Percentiles rank a stretch among this genome's conserved stretches.
These are phyloP conservation scores for Ichthyophthirius multifiliis DNA, from an alignment of 169 alveolate genomes.

Conservation along the genomic window DNA sequence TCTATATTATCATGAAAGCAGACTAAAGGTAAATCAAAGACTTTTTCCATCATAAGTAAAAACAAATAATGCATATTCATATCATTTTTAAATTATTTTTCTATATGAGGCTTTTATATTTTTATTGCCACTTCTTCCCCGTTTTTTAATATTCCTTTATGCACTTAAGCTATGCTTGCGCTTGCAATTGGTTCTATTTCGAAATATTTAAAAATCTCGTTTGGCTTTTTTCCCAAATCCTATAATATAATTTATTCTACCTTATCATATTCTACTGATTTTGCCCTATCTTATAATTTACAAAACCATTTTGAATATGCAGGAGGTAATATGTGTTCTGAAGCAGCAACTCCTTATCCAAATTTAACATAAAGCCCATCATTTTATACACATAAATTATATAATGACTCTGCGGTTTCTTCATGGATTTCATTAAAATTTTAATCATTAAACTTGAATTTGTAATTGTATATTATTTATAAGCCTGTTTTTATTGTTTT, in stretches of 20 bases:
- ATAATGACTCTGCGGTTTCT: constrained; percentile 17
- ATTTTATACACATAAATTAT: constrained; percentile 25
- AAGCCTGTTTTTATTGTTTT: constrained; percentile 27
- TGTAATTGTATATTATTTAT: constrained; percentile 21
- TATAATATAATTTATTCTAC: constrained; percentile 18
- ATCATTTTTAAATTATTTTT: constrained; percentile 26
- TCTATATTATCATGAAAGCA: constrained; percentile 23
- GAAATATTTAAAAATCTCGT: constrained; percentile 19
- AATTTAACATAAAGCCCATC: constrained; percentile 48
- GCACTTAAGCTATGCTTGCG: constrained; percentile 47
- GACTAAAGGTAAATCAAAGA: constrained; percentile 35
- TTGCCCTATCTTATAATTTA: constrained; percentile 33
- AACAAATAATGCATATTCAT: constrained; percentile 36
- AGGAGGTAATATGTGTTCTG: constrained; percentile 30
- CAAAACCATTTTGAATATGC: constrained; percentile 36
- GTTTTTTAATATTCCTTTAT: constrained; percentile 17
- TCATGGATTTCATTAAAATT: constrained; percentile 36
- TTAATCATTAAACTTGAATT: constrained; percentile 17
- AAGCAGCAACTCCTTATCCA: constrained; percentile 43
- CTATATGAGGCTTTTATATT: constrained; percentile 34
- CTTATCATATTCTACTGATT: neutral
- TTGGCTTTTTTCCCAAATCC: constrained; percentile 17
- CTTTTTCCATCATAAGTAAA: constrained; percentile 14
- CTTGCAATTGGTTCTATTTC: constrained; percentile 32
- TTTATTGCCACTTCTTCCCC: constrained; percentile 37